Conservation (phyloP, 164 flowering plant species). For the Amborella trichopoda region DNA sequence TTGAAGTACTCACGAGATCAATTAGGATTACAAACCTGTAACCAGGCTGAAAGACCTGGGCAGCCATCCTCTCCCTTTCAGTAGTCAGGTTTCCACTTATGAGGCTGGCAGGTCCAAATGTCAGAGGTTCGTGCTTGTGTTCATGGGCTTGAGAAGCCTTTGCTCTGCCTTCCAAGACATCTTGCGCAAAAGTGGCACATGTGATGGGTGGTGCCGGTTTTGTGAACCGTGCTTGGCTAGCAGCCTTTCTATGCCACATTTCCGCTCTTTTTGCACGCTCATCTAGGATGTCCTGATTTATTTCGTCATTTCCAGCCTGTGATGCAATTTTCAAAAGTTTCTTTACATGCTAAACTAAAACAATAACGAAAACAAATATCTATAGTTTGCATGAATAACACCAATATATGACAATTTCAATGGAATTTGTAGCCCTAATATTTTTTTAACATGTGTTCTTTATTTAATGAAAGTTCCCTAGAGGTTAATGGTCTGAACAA, state of each 20-base stretch:
- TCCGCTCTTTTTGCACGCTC: constrained; percentile 76
- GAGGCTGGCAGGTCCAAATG: constrained; percentile 93
- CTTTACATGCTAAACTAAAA: no score
- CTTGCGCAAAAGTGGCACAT: constrained; percentile 99
- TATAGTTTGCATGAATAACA: no score
- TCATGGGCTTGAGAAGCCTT: constrained; percentile 61
- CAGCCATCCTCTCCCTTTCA: constrained; percentile 83
- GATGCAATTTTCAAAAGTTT: no score
- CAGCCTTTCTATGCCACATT: constrained; percentile 80
- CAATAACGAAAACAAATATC: no score
- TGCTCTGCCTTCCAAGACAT: constrained; percentile 95
- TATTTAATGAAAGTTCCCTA: no score
- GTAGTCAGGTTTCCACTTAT: constrained; percentile 48
- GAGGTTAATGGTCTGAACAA: no score
- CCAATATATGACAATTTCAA: no score
- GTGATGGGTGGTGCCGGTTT: constrained; percentile 86
- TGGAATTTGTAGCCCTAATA: no score
- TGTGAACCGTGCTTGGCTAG: constrained; percentile 38
- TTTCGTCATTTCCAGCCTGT: constrained; percentile 61
- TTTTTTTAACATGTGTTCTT: no score
- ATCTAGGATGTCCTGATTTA: constrained; percentile 50
- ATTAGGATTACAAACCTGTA: constrained; percentile 64
- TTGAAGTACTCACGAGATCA: no score
- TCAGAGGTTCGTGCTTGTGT: constrained; percentile 76
- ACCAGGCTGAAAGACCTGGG: constrained; percentile 91